Evolutionary conservation across 176 grass and related monocot genomes (phyloP).

Genomic region (Triticum dicoccoides): DNA sequence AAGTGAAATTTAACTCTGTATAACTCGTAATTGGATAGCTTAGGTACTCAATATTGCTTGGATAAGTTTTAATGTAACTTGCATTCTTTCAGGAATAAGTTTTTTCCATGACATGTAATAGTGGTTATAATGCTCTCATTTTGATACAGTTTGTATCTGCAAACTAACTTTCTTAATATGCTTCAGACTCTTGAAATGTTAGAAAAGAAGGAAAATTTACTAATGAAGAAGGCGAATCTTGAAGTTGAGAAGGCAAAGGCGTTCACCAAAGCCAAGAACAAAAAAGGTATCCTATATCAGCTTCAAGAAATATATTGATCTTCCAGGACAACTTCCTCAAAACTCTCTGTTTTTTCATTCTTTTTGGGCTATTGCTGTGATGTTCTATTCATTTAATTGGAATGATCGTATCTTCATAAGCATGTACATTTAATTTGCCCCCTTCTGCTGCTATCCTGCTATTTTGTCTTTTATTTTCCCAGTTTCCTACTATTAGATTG

Average conservation of each 20-base stretch:
- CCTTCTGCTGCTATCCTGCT: background rate
- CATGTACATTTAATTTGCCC: background rate
- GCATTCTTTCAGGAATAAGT: background rate
- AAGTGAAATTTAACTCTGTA: background rate
- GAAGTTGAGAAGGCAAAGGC: conserved; percentile 94
- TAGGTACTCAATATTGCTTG: background rate
- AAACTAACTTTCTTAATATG: conserved; percentile 40
- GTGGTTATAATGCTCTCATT: background rate
- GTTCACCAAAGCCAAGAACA: conserved; percentile 89
- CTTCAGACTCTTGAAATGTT: conserved; percentile 94
- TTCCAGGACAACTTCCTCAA: background rate
- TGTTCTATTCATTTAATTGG: background rate
- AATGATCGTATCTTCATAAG: conserved; percentile 5
- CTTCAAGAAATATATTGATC: background rate
- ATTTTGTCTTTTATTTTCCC: background rate
- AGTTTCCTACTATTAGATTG: background rate
- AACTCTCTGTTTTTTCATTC: background rate
- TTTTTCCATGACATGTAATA: background rate
- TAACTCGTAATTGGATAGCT: background rate
- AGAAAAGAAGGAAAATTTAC: conserved; percentile 94
- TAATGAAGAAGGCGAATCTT: conserved; percentile 82
- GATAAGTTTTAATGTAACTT: conserved; percentile 4
- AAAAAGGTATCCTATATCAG: conserved; percentile 63
- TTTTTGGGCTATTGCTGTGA: background rate
- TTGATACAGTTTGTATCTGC: background rate